Conservation (phyloP, 2,329 filamentous ascomycete genomes). For the Colletotrichum salicis region DNA sequence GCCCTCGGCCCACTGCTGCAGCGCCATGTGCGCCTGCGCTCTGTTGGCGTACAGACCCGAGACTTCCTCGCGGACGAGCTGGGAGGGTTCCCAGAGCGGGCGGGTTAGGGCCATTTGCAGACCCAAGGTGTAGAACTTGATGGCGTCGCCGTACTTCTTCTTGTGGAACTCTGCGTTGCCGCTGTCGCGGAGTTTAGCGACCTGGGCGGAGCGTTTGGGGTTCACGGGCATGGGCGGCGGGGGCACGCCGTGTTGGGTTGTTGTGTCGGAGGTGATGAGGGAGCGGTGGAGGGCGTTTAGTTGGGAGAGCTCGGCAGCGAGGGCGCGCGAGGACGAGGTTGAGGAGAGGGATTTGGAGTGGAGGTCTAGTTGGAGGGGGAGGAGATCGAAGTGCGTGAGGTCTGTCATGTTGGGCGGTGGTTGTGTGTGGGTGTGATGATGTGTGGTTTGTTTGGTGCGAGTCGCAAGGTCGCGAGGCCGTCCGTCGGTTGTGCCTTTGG, state of each 20-base stretch:
- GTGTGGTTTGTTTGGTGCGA: background rate
- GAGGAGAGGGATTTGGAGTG: constrained; percentile 78
- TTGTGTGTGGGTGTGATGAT: background rate
- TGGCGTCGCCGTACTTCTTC: constrained; percentile 77
- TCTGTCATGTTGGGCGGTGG: constrained; percentile 59
- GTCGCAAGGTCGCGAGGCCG: background rate
- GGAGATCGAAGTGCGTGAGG: constrained; percentile 80
- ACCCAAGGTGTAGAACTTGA: constrained; percentile 85
- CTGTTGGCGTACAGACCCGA: constrained; percentile 84
- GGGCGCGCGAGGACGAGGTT: constrained; percentile 57
- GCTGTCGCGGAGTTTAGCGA: constrained; percentile 89
- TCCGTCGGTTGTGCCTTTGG: background rate
- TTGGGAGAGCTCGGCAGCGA: constrained; percentile 73
- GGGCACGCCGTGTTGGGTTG: constrained; percentile 71
- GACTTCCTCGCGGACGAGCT: constrained; percentile 86
- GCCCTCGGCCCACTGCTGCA: constrained; percentile 84
- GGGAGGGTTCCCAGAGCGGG: constrained; percentile 88
- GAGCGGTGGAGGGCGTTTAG: constrained; percentile 84
- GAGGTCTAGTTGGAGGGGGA: constrained; percentile 85
- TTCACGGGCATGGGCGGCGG: constrained; percentile 91
- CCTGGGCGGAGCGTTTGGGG: constrained; percentile 87
- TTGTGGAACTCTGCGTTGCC: constrained; percentile 88
- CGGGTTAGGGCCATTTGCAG: constrained; percentile 87
- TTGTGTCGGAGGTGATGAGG: constrained; percentile 70
- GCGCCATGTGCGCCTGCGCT: constrained; percentile 88